Conservation (phyloP, 2,329 filamentous ascomycete species). For the Endocalyx cinctus region DNA sequence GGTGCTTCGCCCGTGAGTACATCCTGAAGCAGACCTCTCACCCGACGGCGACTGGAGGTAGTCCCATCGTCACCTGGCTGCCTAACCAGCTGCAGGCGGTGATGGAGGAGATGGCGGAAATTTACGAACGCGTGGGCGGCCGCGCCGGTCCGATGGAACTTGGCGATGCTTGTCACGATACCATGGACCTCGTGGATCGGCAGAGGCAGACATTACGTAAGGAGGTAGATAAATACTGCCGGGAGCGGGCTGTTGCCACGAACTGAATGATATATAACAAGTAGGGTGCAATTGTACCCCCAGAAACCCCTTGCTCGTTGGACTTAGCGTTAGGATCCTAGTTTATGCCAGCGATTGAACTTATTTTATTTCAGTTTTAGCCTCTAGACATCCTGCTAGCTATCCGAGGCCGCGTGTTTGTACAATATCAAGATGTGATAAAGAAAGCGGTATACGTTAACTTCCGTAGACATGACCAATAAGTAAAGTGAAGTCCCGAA, state of each 20-base stretch:
- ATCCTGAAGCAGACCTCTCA: constrained; percentile 74
- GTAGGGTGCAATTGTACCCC: neutral
- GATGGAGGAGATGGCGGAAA: constrained; percentile 62
- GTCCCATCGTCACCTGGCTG: constrained; percentile 79
- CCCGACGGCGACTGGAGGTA: constrained; percentile 75
- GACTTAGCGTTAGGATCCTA: too few species aligned
- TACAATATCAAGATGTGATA: too few species aligned
- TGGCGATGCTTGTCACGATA: constrained; percentile 44
- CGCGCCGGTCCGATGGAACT: constrained; percentile 33
- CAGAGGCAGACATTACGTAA: constrained; percentile 64
- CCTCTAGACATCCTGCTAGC: too few species aligned
- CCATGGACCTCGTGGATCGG: constrained; percentile 62
- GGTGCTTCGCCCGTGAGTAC: constrained; percentile 82
- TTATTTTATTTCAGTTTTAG: too few species aligned
- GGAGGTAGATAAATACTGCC: constrained; percentile 72
- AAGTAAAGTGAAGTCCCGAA: too few species aligned
- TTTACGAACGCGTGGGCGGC: constrained; percentile 45
- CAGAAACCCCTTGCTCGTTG: neutral
- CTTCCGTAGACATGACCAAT: too few species aligned
- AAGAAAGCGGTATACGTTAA: too few species aligned
- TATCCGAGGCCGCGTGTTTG: too few species aligned
- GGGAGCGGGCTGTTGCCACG: constrained; percentile 42
- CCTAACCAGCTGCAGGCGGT: constrained; percentile 77
- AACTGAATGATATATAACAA: constrained; percentile 2
- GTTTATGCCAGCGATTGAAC: too few species aligned